Evolutionary conservation across 345 rosid species (phyloP), one percentile per base, ranked within the genome.

Genomic region (Nephelium lappaceum): DNA sequence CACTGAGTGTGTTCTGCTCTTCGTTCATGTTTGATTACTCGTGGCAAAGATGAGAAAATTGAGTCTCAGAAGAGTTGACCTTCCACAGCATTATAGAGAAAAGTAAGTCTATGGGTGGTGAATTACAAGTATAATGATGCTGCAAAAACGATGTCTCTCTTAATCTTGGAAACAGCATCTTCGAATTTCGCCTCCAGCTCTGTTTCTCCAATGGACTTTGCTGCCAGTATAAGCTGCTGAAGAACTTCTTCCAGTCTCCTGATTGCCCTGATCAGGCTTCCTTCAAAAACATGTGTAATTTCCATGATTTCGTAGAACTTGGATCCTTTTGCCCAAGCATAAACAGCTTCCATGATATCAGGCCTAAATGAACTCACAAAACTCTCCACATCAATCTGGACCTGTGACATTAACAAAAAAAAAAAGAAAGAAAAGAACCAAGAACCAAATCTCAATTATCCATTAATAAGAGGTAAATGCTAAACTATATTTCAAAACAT

Each of bases 311-410:
- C 98, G 11, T 91, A 94, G 80, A 97, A 94, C 81, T 93, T 97
- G 3, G 98, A 97, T 64, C 99, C 98, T 80, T 85, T 93, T 12
- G 99, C 98, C 99, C 99, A 93, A n/a, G 98, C 93, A 69, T 94
- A 92, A 67, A 90, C 94, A n/a, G 94, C 97, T 83, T 97, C 98
- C 99, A 96, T 93, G 68, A 94, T 89, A 86, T 94, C 98, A 1
- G 95, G 93, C 79, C 98, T 89, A 85, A 93, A 96, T 24, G 99
- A 93, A 81, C 86, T 91, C 71, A 90, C 97, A 79, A 89, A 91
- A 79, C 82, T 83, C 85, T 94, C 98, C 65, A 93, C 95, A 73
- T 94, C 95, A 21, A 91, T 92, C 84, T 93, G 88, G 19, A 96
- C 97, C 99, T 96, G 87, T 43, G 41, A 41, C 24, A 58, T n/a